Percentiles rank a stretch among this genome's conserved stretches.
phyloP scores from a whole-genome alignment of 1,139 yeast species.

The Sugiyamaella paludigena region DNA sequence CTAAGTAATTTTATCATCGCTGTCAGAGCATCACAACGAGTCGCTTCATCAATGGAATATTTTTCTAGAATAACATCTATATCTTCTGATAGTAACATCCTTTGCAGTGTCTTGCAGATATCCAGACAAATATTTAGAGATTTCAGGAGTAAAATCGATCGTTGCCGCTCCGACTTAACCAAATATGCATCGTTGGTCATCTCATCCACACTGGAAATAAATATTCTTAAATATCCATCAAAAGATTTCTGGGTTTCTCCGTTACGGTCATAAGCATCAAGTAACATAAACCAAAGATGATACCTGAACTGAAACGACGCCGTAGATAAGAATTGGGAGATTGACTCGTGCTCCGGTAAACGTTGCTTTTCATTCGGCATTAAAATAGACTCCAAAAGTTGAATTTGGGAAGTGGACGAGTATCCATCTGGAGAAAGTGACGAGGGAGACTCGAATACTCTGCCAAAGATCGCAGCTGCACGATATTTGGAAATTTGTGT shows the following conservation, averaged over 20 bases:
- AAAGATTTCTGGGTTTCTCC: conserved; percentile 45
- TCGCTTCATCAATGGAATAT: conserved; percentile 17
- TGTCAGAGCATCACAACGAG: conserved; percentile 25
- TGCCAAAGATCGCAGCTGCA: conserved; percentile 65
- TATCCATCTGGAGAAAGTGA: conserved; percentile 18
- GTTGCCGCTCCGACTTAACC: conserved; percentile 23
- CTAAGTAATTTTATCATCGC: conserved; percentile 40
- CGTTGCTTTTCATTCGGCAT: conserved; percentile 31
- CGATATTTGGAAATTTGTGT: conserved; percentile 65
- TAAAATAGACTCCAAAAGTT: conserved; percentile 54
- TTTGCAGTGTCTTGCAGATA: conserved; percentile 37
- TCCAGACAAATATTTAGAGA: conserved; percentile 50
- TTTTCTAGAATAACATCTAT: conserved; percentile 18
- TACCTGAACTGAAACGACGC: conserved; percentile 68
- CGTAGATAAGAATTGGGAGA: conserved; percentile 55
- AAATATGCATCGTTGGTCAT: conserved; percentile 36
- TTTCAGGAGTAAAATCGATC: conserved; percentile 36
- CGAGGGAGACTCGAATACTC: conserved; percentile 40
- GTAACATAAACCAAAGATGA: conserved; percentile 72
- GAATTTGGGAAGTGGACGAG: conserved; percentile 31
- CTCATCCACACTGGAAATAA: conserved; percentile 44
- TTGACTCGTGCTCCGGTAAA: conserved; percentile 46
- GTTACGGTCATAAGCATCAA: conserved; percentile 54
- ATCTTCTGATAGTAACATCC: conserved; percentile 26
- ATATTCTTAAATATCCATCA: conserved; percentile 54